Evolutionary conservation across 2,329 filamentous ascomycete genomes (phyloP), one percentile per base, ranked within the genome.

Genomic region (Colletotrichum magnum): DNA sequence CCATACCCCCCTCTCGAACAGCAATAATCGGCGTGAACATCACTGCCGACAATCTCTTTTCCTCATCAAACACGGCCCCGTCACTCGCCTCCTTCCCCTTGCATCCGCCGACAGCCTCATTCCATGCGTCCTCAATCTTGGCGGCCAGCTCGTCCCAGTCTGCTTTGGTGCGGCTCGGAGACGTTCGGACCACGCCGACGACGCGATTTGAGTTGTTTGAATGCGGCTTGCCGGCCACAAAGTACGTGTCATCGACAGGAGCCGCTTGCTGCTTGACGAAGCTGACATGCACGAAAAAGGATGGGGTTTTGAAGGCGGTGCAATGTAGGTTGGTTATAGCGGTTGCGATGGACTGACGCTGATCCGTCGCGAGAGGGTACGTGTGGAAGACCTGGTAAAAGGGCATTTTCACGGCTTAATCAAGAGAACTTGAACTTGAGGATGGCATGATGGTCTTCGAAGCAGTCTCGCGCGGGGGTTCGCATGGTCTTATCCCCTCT

Each of bases 141-240:
- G 64, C 58, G 13, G 64, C 52, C 16, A 68, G 51, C 4, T 12
- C 26, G 36, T 68, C 65, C 13, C 54, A 68, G 48, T 68, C 60
- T 6, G 48, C 47, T 7, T 64, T 68, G 6, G 39, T 64, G 5
- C 60, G 39, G 12, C 21, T 53, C 15, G 47, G 24, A 0, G 60
- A 68, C 6, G 60, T 58, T 4, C 65, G 53, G 6, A 64, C 65
- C 4, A 48, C 6, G 21, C 36, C 60, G 9, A 64, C 7, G 3
- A 68, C 54, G 13, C 60, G 47, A 10, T 58, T 68, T 0, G 41
- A 58, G 26, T 48, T 64, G 18, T 16, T 18, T 4, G 60, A 21
- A 36, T 58, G 60, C 21, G 47, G 48, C 21, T 59, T 68, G 13
- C 39, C 60, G 10, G 47, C 65, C 53, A 68, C 47, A 47, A 68